phyloP scores from a whole-genome alignment of 2,329 filamentous ascomycete species.

The Sphaerulina vaccinii region DNA sequence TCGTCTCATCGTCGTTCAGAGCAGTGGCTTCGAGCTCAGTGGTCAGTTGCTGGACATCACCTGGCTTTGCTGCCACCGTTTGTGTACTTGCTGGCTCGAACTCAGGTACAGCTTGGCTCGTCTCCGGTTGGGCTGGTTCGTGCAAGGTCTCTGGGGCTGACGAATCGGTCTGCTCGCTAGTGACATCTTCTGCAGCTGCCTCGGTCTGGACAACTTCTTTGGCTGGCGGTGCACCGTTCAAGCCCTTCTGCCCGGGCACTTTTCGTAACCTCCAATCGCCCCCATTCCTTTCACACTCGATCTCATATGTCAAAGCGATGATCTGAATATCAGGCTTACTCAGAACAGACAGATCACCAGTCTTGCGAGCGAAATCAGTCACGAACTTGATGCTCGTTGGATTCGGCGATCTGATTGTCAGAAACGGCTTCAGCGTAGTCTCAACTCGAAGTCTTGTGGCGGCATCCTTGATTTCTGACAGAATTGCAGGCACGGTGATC shows the following conservation, averaged over 20 bases:
- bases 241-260: constrained; percentile 71
- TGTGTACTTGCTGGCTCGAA: not conserved
- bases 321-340: constrained; percentile 88
- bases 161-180: constrained; percentile 2
- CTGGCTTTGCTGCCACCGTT: not conserved
- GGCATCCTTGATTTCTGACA: constrained; percentile 83
- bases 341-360: constrained; percentile 83
- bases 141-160: not conserved
- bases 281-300: constrained; percentile 89
- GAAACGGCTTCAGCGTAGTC: constrained; percentile 79
- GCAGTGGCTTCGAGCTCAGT: constrained; percentile 15
- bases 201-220: constrained; percentile 29
- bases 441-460: constrained; percentile 78
- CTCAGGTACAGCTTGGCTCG: not conserved
- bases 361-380: constrained; percentile 80
- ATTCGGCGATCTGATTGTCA: constrained; percentile 71
- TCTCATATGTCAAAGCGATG: constrained; percentile 84
- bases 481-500: constrained; percentile 79
- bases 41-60: constrained; percentile 13
- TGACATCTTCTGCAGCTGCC: not conserved
- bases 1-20: constrained; percentile 20
- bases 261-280: constrained; percentile 82
- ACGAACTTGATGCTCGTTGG: constrained; percentile 77
- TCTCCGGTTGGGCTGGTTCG: not conserved
- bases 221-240: constrained; percentile 67